These are phyloP conservation scores for Podospora sp. DNA, from an alignment of 495 filamentous ascomycete species.

Conservation along the genomic window DNA sequence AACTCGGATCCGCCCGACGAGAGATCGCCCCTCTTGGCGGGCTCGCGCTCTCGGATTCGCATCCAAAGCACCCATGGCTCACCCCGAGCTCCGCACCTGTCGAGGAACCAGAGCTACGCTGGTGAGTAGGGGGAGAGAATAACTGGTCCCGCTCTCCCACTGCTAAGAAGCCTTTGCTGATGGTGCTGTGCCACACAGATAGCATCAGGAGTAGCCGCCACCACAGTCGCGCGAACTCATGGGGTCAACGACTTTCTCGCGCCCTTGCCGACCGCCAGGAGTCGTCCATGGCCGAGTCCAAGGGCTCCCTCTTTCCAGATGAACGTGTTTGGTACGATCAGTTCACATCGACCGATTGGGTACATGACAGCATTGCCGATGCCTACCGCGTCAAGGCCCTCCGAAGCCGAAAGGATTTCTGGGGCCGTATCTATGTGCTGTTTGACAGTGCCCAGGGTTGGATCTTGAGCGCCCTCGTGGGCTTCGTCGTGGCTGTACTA, in stretches of 20 bases:
- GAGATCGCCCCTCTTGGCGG: conserved; percentile 47
- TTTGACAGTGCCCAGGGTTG: conserved; percentile 93
- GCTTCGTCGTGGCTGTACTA: conserved; percentile 79
- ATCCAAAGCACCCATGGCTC: conserved; percentile 45
- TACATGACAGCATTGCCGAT: conserved; percentile 96
- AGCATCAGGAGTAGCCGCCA: conserved; percentile 58
- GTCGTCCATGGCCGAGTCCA: conserved; percentile 57
- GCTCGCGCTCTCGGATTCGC: conserved; percentile 45
- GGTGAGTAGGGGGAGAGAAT: conserved; percentile 35
- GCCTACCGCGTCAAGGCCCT: conserved; percentile 84
- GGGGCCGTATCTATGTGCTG: conserved; percentile 72
- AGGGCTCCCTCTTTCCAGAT: conserved; percentile 65
- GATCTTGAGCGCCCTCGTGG: conserved; percentile 90
- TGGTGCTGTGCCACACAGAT: conserved; percentile 24
- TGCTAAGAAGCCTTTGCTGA: neutral
- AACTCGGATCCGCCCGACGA: conserved; percentile 47
- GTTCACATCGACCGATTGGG: conserved; percentile 98
- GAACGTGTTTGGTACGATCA: conserved; percentile 99
- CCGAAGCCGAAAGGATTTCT: conserved; percentile 77
- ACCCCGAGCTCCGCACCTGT: conserved; percentile 42
- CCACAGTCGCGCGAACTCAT: conserved; percentile 69
- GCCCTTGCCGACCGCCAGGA: conserved; percentile 50
- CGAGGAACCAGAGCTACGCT: conserved; percentile 52
- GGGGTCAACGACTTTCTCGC: conserved; percentile 55
- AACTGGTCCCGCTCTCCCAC: neutral